These are phyloP conservation scores for Raffaelea albimanens DNA, from an alignment of 2,329 filamentous ascomycete genomes.

Conservation along the genomic window DNA sequence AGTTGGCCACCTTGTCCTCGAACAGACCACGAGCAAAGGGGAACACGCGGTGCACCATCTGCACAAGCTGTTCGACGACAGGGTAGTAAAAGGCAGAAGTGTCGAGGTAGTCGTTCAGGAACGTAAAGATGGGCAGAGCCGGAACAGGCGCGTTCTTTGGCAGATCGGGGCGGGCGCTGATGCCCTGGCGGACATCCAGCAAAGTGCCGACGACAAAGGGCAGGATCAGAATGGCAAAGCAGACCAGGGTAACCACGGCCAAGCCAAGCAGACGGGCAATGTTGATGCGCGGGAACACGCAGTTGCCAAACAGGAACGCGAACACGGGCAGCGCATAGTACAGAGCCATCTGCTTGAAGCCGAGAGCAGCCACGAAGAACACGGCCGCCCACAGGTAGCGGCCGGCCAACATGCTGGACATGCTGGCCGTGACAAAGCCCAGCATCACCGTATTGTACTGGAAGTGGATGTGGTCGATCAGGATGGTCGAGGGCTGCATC, in stretches of 20 bases:
- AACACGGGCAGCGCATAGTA: constrained; percentile 95
- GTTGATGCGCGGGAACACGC: constrained; percentile 65
- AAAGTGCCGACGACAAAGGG: constrained; percentile 66
- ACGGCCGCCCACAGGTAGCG: constrained; percentile 80
- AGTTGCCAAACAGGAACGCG: constrained; percentile 80
- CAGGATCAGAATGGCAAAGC: constrained; percentile 66
- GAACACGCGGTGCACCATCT: constrained; percentile 86
- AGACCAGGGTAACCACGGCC: constrained; percentile 58
- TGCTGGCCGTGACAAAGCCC: constrained; percentile 73
- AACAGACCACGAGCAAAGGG: constrained; percentile 93
- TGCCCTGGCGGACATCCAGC: constrained; percentile 57
- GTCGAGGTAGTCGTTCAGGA: constrained; percentile 42
- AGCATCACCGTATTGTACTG: constrained; percentile 99
- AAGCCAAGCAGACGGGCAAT: constrained; percentile 63
- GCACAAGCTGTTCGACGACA: constrained; percentile 65
- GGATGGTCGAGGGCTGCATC: constrained; percentile 81
- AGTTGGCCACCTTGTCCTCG: constrained; percentile 97
- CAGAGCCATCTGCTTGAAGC: constrained; percentile 98
- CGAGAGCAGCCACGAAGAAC: constrained; percentile 88
- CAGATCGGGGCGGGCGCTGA: constrained; percentile 46
- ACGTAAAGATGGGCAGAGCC: constrained; percentile 45
- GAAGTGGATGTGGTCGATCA: constrained; percentile 93
- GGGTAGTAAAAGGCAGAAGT: constrained; percentile 63
- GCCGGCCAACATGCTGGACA: constrained; percentile 81
- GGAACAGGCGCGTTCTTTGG: constrained; percentile 49